Base-by-base conservation (phyloP, 192 early-diverging fungal genomes). In the Coemansia javaensis region DNA sequence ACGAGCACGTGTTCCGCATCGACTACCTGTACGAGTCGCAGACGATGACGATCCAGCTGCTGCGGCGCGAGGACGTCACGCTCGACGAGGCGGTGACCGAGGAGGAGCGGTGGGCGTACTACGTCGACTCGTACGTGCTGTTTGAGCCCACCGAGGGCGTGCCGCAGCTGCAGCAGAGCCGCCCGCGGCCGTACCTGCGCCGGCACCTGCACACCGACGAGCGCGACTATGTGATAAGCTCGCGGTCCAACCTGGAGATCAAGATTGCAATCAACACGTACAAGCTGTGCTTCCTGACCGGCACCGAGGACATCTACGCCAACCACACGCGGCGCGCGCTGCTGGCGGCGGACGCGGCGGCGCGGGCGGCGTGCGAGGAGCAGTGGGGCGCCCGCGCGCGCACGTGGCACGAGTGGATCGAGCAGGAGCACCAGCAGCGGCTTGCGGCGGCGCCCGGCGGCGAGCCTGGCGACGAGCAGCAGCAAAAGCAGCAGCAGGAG, bases 181-280 rank as follows among this genome's bases (percentile, higher is more conserved):
- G 66, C 8, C 61, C 66, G 14, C 60, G 60, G 38, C 90, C 91
- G 6, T 97, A 93, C 56, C 59, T 96, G 55, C 54, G 71, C 33
- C 76, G 79, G 16, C 73, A 67, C 36, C 43, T 75, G 47, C 68
- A 73, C 20, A 57, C 73, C 6, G 73, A 80, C 33, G 68, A 75
- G 43, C 65, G 50, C 52, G 58, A 70, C 53, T 52, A 81, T 79
- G 56, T 63, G 20, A 65, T 93, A 15, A 78, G 82, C 58, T 83
- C 83, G 32, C 79, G 80, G 32, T 80, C 81, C 62, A 90, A 87
- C 9, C 72, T 99, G 38, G 91, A 99, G 65, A 84, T 95, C 63
- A 99, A 99, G 80, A 95, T 99, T 35, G 89, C 90, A 33, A 82
- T 90, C 36, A 94, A 97, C 63, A 94, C 94, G 7, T 99, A 99